Percentiles rank a stretch among this genome's conserved stretches.
Evolutionary conservation across 129 eudicot genomes (phyloP).

Genomic region (Erigeron canadensis): DNA sequence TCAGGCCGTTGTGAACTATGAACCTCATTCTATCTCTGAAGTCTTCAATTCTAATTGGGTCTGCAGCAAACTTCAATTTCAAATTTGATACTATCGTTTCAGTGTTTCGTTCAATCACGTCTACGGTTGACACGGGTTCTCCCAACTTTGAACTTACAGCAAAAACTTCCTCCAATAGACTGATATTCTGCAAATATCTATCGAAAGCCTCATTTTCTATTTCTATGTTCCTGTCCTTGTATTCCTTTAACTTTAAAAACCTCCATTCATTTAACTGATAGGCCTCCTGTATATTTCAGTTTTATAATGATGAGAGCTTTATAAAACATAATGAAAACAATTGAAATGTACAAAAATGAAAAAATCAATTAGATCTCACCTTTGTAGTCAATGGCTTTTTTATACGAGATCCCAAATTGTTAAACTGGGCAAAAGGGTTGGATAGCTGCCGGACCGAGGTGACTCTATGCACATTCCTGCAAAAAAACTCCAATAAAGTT

Average conservation of each 20-base stretch:
- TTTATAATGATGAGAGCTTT: neutral
- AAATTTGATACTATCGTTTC: slow-evolving; percentile 36
- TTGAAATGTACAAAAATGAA: neutral
- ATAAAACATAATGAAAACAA: neutral
- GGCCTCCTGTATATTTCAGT: slow-evolving; percentile 63
- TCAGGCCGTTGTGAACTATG: slow-evolving; percentile 64
- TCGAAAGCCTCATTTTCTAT: slow-evolving; percentile 87
- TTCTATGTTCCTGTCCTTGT: slow-evolving; percentile 60
- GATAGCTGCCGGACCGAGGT: slow-evolving; percentile 80
- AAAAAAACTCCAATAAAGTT: slow-evolving; percentile 1
- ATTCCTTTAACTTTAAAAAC: slow-evolving; percentile 80
- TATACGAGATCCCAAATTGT: slow-evolving; percentile 70
- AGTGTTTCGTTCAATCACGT: slow-evolving; percentile 29
- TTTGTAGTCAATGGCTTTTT: slow-evolving; percentile 85
- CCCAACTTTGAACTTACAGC: slow-evolving; percentile 38
- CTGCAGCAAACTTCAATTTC: slow-evolving; percentile 57
- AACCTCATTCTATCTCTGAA: slow-evolving; percentile 62
- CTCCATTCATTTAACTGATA: slow-evolving; percentile 82
- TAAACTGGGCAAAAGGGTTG: slow-evolving; percentile 78
- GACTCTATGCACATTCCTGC: slow-evolving; percentile 61
- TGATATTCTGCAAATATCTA: slow-evolving; percentile 70
- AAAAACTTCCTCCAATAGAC: slow-evolving; percentile 71
- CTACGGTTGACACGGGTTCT: slow-evolving; percentile 28
- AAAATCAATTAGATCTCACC: slow-evolving; percentile 33
- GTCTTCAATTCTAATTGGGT: slow-evolving; percentile 62